Evolutionary conservation across 1,284 basidiomycete genomes (phyloP).

Genomic region (Cystobasidium slooffiae): DNA sequence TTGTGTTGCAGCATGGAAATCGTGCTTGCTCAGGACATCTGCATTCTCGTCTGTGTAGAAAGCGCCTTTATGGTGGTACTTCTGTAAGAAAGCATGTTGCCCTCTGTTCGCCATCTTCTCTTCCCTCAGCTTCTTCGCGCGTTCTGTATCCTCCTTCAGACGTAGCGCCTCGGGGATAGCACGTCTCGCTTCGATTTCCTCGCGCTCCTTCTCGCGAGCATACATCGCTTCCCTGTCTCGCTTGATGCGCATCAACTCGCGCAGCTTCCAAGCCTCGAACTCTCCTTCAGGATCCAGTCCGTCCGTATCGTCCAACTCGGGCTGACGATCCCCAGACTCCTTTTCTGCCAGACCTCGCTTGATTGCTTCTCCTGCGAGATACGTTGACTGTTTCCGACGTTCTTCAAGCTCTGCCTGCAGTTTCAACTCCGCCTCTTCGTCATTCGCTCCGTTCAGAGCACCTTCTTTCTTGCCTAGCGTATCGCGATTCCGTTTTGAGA

Average conservation of each 20-base stretch:
- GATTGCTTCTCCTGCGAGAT: constrained; percentile 85
- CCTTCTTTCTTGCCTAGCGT: constrained; percentile 32
- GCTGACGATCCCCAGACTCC: constrained; percentile 63
- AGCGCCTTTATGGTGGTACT: constrained; percentile 99
- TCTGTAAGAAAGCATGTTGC: constrained; percentile 89
- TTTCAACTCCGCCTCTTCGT: constrained; percentile 68
- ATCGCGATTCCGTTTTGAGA: constrained; percentile 66
- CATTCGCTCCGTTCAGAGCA: constrained; percentile 2
- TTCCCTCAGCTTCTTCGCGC: constrained; percentile 75
- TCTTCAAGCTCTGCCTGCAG: constrained; percentile 73
- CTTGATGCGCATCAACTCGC: constrained; percentile 88
- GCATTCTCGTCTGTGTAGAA: constrained; percentile 77
- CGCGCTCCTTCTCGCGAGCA: constrained; percentile 74
- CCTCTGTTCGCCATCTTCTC: constrained; percentile 75
- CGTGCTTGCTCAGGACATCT: constrained; percentile 80
- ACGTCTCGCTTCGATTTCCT: constrained; percentile 85
- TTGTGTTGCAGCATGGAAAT: constrained; percentile 86
- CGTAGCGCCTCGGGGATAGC: constrained; percentile 91
- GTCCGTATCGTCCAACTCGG: constrained; percentile 94
- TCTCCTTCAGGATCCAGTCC: constrained; percentile 86
- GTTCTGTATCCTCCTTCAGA: constrained; percentile 84
- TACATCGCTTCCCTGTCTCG: constrained; percentile 74
- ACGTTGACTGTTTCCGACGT: constrained; percentile 74
- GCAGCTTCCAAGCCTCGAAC: constrained; percentile 92
- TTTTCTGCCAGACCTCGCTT: constrained; percentile 80